Percentiles rank a stretch among this genome's conserved stretches.
Evolutionary conservation across 345 rosid species (phyloP).

Genomic region (Heritiera littoralis): DNA sequence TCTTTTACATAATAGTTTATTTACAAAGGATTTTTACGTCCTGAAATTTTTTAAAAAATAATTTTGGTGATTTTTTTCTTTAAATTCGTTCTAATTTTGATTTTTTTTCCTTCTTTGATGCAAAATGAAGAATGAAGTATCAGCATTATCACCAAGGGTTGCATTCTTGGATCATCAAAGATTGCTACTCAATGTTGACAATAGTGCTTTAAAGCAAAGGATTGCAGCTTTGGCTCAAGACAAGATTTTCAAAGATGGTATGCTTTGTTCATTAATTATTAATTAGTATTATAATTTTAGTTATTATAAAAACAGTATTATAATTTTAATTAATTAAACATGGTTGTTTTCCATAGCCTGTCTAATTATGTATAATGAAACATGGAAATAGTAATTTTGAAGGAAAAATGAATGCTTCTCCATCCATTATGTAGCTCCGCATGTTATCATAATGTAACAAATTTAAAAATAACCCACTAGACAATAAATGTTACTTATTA

Average conservation of each 20-base stretch:
- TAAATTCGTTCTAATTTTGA: constrained; percentile 25
- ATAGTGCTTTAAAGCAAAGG: constrained; percentile 71
- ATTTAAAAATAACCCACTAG: not conserved
- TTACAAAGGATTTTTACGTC: too few species aligned
- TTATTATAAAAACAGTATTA: not conserved
- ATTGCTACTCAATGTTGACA: constrained; percentile 62
- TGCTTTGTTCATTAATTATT: not conserved
- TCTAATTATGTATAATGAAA: not conserved
- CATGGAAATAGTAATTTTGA: not conserved
- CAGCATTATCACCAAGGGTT: constrained; percentile 73
- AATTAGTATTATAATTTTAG: not conserved
- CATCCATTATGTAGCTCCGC: too few species aligned
- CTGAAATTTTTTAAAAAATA: too few species aligned
- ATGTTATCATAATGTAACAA: not conserved
- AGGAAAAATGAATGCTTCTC: not conserved
- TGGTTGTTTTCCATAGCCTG: not conserved
- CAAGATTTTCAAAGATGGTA: constrained; percentile 80
- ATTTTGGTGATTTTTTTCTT: not conserved
- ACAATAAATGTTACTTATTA: not conserved
- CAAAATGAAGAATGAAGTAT: constrained; percentile 58
- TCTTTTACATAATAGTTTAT: too few species aligned
- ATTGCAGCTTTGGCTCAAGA: constrained; percentile 85
- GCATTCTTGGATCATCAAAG: constrained; percentile 74
- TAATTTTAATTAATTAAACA: not conserved
- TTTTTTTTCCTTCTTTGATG: not conserved